phyloP scores from a whole-genome alignment of 2,329 filamentous ascomycete species.

The Penicillium sp. region DNA sequence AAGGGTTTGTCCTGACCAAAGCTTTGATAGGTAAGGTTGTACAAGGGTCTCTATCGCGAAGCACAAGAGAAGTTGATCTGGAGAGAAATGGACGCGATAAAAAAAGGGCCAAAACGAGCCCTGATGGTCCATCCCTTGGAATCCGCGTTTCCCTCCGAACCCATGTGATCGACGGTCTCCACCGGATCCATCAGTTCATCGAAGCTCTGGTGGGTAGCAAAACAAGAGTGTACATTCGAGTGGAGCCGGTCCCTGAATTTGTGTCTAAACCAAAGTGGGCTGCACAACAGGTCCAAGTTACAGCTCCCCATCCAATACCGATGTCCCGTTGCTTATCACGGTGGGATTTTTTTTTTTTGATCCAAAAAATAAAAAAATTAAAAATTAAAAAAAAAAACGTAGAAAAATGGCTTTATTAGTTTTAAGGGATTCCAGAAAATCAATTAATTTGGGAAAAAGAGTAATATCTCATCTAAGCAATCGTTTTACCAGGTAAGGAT shows the following conservation, averaged over 20 bases:
- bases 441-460: background rate
- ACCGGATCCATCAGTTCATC: conserved; percentile 2
- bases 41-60: background rate
- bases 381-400: no score
- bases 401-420: no score
- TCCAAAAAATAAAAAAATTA: no score
- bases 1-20: background rate
- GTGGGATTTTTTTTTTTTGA: background rate
- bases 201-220: conserved; percentile 17
- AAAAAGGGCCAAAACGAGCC: background rate
- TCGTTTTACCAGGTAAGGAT: background rate
- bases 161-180: conserved; percentile 15
- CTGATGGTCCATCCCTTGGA: background rate
- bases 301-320: conserved; percentile 4
- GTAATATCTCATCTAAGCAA: no score
- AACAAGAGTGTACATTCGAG: background rate
- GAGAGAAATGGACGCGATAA: background rate
- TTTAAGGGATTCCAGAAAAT: background rate
- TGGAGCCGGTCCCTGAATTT: conserved; percentile 12
- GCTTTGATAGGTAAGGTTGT: background rate
- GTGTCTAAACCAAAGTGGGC: conserved; percentile 13
- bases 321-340: conserved; percentile 1
- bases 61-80: background rate
- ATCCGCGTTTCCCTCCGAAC: conserved; percentile 12
- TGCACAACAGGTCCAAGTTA: conserved; percentile 16